phyloP scores from a whole-genome alignment of 1,284 basidiomycete genomes.

The Pseudozyma sp. region DNA sequence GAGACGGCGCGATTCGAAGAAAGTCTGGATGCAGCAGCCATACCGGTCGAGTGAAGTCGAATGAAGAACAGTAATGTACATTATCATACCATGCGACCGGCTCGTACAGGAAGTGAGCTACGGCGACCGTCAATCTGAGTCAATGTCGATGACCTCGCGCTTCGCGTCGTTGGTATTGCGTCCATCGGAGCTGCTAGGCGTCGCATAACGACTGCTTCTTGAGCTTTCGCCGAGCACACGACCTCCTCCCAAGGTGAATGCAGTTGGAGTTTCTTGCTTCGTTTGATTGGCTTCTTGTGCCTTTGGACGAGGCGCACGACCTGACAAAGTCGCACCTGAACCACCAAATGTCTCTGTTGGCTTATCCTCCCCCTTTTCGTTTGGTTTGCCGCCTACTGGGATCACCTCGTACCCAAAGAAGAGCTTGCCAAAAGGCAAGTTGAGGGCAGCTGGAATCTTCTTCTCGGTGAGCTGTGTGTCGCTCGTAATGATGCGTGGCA shows the following conservation, averaged over 20 bases:
- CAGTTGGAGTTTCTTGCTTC: conserved; percentile 18
- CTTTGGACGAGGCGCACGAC: conserved; percentile 31
- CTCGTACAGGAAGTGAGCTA: no score
- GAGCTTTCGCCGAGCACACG: conserved; percentile 35
- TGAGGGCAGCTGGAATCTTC: conserved; percentile 88
- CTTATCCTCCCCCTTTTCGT: conserved; percentile 14
- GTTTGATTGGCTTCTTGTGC: conserved; percentile 19
- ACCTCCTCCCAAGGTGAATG: conserved; percentile 39
- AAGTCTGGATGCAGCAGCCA: no score
- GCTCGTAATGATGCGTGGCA: conserved; percentile 85
- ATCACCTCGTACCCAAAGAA: conserved; percentile 68
- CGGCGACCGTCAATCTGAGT: conserved; percentile 46
- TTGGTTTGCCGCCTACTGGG: conserved; percentile 54
- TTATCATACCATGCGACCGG: no score
- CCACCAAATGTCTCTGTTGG: conserved; percentile 28
- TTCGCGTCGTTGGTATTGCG: conserved; percentile 34
- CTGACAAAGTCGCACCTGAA: conserved; percentile 34
- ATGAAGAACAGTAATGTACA: no score
- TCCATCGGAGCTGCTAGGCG: conserved; percentile 27
- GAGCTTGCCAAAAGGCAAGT: conserved; percentile 81
- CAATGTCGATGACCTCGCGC: conserved; percentile 58
- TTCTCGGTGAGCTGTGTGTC: conserved; percentile 78
- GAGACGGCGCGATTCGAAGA: no score
- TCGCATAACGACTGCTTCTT: conserved; percentile 40
- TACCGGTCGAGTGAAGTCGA: no score